Evolutionary conservation across 2,329 filamentous ascomycete species (phyloP), one percentile per base, ranked within the genome.

Genomic region (Phyllosticta citriasiana): DNA sequence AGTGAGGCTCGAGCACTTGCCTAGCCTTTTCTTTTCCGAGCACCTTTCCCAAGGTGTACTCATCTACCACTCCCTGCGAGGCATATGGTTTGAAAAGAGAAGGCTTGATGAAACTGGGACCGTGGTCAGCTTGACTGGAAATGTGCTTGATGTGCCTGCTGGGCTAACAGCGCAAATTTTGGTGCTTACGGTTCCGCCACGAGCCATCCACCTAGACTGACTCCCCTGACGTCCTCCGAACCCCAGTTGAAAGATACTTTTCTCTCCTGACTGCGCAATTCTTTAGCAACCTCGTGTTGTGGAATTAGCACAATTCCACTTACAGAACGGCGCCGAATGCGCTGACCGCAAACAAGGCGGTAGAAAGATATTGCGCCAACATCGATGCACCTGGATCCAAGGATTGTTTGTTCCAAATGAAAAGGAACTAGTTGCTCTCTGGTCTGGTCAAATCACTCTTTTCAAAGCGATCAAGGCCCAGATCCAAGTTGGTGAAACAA

Each of bases 31-130:
- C 69, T 22, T 72, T 69, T 3, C 81, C 81, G 6, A 84, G 73
- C 55, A 76, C 75, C 64, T 82, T 61, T 24, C 72, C 71, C n/a
- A 82, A 71, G 0, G 80, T 82, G 67, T 76, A 82, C 65, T 82
- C 80, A 63, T 82, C 80, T 12, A 81, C 70, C 53, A 80, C 73
- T 35, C 57, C 70, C 68, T 57, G 66, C 61, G 63, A 65, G 65
- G 59, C 67, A 65, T 53, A 67, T 63, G 60, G 65, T 63, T 77
- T 70, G 66, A 84, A 84, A 55, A 84, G 74, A 1, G 79, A 82
- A n/a, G 82, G 82, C 4, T 80, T 84, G 57, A 84, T 84, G 80
- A 80, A 83, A 35, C 71, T 72, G 56, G n/a, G 9, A 9, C 22
- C 22, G 22, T 12, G 16, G 25, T 27, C 25, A 53, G 10, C 3